phyloP scores from a whole-genome alignment of 345 rosid species.

The Corchorus olitorius region DNA sequence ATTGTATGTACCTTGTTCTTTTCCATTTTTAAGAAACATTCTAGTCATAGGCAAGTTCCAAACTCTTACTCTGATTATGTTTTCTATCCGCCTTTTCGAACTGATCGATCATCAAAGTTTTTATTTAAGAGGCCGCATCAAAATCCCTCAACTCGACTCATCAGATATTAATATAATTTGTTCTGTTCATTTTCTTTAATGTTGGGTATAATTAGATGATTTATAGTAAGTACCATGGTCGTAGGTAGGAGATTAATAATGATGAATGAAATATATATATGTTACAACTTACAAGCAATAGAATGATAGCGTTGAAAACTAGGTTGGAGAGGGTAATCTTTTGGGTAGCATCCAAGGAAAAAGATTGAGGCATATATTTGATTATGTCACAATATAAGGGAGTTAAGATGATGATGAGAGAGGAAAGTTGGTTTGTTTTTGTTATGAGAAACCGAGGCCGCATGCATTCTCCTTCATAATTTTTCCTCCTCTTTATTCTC shows the following conservation, averaged over 20 bases:
- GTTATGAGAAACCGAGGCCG: background rate
- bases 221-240: background rate
- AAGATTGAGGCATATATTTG: conserved; percentile 1
- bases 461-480: conserved; percentile 8
- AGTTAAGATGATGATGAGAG: conserved; percentile 7
- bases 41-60: too few relatives aligned
- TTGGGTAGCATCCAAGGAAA: conserved; percentile 14
- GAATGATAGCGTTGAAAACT: conserved; percentile 4
- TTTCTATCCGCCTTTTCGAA: too few relatives aligned
- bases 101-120: too few relatives aligned
- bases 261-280: background rate
- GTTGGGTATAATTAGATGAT: background rate
- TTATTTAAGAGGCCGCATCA: too few relatives aligned
- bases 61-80: too few relatives aligned
- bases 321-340: background rate
- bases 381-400: conserved; percentile 13
- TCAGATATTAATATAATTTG: too few relatives aligned
- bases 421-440: background rate
- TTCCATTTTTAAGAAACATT: background rate
- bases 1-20: background rate
- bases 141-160: too few relatives aligned
- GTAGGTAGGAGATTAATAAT: background rate
- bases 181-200: background rate
- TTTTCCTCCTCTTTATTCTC: background rate
- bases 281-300: background rate